phyloP scores from a whole-genome alignment of 2,329 filamentous ascomycete species.

The Exophiala oligosperma region DNA sequence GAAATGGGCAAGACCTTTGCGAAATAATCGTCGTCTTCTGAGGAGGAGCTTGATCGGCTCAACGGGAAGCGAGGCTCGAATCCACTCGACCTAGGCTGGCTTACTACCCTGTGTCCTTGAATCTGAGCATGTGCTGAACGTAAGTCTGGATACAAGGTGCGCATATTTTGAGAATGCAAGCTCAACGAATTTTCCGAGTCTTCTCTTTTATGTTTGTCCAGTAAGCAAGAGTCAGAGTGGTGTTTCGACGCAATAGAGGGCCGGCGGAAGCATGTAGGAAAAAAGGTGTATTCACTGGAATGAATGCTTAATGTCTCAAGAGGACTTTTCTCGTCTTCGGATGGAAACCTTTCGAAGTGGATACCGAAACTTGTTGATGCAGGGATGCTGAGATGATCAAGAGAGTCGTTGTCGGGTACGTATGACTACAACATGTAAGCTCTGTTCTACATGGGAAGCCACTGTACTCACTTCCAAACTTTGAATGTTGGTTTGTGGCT shows the following conservation, averaged over 20 bases:
- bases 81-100: constrained; percentile 1
- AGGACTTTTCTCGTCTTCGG: neutral
- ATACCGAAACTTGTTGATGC: constrained; percentile 8
- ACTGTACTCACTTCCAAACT: neutral
- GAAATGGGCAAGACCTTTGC: neutral
- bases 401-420: neutral
- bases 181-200: neutral
- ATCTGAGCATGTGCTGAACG: constrained; percentile 20
- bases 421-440: neutral
- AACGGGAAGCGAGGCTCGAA: constrained; percentile 16
- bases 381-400: neutral
- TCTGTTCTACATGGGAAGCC: neutral
- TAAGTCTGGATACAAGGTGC: constrained; percentile 18
- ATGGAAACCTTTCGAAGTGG: neutral
- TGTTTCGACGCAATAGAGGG: constrained; percentile 11
- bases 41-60: constrained; percentile 15
- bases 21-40: constrained; percentile 11
- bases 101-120: constrained; percentile 11
- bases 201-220: constrained; percentile 7
- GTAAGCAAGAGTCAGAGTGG: constrained; percentile 16
- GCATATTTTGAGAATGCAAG: constrained; percentile 4
- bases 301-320: no score
- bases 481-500: neutral
- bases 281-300: neutral
- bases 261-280: constrained; percentile 1